Percentiles rank a stretch among this genome's conserved stretches.
These are phyloP conservation scores for Stachybotrys elegans DNA, from an alignment of 2,329 filamentous ascomycete species.

Conservation along the genomic window DNA sequence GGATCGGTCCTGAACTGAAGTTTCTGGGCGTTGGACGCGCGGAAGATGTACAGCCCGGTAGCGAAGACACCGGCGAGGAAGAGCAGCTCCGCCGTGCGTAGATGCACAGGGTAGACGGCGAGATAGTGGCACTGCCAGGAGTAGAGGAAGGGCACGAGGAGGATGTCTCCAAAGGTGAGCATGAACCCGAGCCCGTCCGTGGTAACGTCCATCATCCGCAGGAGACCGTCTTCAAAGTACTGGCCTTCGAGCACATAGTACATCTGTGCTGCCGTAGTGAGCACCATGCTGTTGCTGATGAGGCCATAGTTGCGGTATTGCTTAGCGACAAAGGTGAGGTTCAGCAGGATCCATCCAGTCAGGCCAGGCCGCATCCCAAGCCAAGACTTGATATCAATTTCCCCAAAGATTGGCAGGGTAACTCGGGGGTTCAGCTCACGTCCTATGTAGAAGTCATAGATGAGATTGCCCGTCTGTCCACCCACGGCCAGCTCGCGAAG, in stretches of 20 bases:
- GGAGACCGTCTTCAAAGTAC: slow-evolving; percentile 75
- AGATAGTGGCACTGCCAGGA: slow-evolving; percentile 75
- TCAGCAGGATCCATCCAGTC: slow-evolving; percentile 75
- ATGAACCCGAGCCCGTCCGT: slow-evolving; percentile 88
- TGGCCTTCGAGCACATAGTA: slow-evolving; percentile 76
- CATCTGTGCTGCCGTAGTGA: slow-evolving; percentile 67
- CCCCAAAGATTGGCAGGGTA: slow-evolving; percentile 66
- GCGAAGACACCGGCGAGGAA: slow-evolving; percentile 60
- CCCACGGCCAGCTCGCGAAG: slow-evolving; percentile 71
- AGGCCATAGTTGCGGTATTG: slow-evolving; percentile 77
- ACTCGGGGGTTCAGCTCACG: slow-evolving; percentile 84
- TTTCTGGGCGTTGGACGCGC: slow-evolving; percentile 80
- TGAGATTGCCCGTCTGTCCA: slow-evolving; percentile 69
- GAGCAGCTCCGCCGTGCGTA: slow-evolving; percentile 61
- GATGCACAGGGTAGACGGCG: slow-evolving; percentile 66
- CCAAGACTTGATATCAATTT: slow-evolving; percentile 79
- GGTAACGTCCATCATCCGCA: slow-evolving; percentile 86
- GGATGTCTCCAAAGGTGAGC: slow-evolving; percentile 81
- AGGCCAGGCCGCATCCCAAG: slow-evolving; percentile 81
- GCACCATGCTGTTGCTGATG: slow-evolving; percentile 73
- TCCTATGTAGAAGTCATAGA: slow-evolving; percentile 92
- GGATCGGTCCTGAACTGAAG: slow-evolving; percentile 82
- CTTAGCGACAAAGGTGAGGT: slow-evolving; percentile 73
- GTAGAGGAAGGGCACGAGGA: slow-evolving; percentile 85
- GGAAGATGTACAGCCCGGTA: slow-evolving; percentile 77